Base-by-base conservation (phyloP, 106 monocot species). In the Cymbidium sinense region DNA sequence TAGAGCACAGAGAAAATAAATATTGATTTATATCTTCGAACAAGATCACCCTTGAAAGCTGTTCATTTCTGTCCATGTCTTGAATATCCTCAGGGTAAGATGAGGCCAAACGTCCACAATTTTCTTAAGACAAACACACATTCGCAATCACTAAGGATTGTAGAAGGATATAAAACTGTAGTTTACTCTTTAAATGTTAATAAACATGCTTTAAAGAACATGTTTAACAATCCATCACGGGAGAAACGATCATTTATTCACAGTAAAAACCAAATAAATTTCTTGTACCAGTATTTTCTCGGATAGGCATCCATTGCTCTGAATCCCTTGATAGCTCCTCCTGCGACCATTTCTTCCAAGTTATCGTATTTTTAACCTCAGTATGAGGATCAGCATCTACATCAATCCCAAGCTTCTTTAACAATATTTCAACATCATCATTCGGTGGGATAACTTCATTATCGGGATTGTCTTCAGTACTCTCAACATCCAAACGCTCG, bases 251-350 rank as follows among this genome's bases (percentile, higher is more conserved):
- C 15, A 79, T 1, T 28, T 19, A 81, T 77, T 52, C 69, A 79
- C 29, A 77, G 12, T 41, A 80, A 70, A 78, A 13, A 88, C 33
- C 20, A 64, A 73, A 81, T 34, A n/a, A 80, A 78, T 71, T 27
- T 21, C 27, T 80, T 54, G 55, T 89, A 96, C 96, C 93, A 83
- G 81, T 79, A 81, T 86, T 75, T 81, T 90, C 82, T 54, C 75
- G 91, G 79, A 96, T 79, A 88, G 96, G 96, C 94, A 94, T 90
- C 94, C 96, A 94, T 81, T 96, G 94, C 52, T 80, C 83, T 70
- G 69, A 78, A 43, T 90, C 96, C 85, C 96, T 86, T 70, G 77
- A 85, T 74, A 85, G 43, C 73, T 96, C 94, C 75, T 88, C 91
- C 74, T 74, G 67, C 28, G 94, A 88, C 96, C 96, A 96, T 80